Evolutionary conservation across 306 rosid species (phyloP).

Genomic region (Sesbania bispinosa): DNA sequence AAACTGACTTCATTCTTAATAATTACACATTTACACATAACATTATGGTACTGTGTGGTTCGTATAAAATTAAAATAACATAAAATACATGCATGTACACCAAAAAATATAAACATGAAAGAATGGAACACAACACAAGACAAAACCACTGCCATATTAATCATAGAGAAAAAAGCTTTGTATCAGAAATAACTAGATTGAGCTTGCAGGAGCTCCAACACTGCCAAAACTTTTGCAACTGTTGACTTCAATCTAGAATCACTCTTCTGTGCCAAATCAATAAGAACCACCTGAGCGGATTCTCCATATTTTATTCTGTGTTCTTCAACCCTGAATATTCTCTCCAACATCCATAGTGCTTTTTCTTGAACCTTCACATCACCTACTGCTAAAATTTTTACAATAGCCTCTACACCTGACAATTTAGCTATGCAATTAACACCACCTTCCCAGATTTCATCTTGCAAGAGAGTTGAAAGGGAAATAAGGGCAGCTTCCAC

Average conservation of each 20-base stretch:
- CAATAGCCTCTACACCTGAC: slow-evolving; percentile 55
- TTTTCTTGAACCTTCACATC: slow-evolving; percentile 67
- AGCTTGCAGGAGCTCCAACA: slow-evolving; percentile 65
- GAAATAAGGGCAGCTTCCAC: slow-evolving; percentile 70
- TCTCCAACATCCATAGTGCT: slow-evolving; percentile 81
- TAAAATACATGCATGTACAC: slow-evolving; percentile 32
- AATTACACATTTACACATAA: background rate
- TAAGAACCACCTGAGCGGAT: slow-evolving; percentile 73
- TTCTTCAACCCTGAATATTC: slow-evolving; percentile 66
- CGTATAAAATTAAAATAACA: background rate
- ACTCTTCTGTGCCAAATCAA: slow-evolving; percentile 72
- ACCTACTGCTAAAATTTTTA: slow-evolving; percentile 52
- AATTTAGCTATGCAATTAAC: slow-evolving; percentile 55
- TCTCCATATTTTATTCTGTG: slow-evolving; percentile 54
- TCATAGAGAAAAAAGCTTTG: slow-evolving; percentile 13
- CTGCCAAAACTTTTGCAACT: slow-evolving; percentile 67
- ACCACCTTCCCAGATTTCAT: slow-evolving; percentile 78
- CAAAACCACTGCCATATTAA: slow-evolving; percentile 19
- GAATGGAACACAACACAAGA: slow-evolving; percentile 20
- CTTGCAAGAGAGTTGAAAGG: slow-evolving; percentile 70
- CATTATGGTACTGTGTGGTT: background rate
- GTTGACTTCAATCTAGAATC: slow-evolving; percentile 73
- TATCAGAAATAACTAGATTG: slow-evolving; percentile 75
- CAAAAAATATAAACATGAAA: slow-evolving; percentile 1
- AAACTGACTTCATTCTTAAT: background rate